Evolutionary conservation across 1,284 basidiomycete genomes (phyloP), one percentile per base, ranked within the genome.

Genomic region (Leucoagaricus sp.): DNA sequence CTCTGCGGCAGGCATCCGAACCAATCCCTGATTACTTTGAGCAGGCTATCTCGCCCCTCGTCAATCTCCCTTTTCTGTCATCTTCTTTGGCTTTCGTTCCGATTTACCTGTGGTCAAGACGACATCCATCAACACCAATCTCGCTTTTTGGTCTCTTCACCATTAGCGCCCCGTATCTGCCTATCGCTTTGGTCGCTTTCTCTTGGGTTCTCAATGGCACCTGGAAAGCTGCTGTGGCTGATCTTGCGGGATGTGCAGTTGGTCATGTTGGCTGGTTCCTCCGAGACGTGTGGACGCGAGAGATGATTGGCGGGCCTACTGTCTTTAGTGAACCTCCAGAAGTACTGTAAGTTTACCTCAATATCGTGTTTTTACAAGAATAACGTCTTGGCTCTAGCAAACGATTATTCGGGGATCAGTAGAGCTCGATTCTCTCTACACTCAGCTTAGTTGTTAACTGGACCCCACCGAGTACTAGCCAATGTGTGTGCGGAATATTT

Each of bases 71-170:
- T 0, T 96, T 97, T 73, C 86, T 95, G 54, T 93, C 93, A 1
- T 90, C 91, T 0, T 86, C 91, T 0, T 81, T 96, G 19, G 94
- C 94, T 0, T 96, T 96, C 67, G 91, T 96, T 2, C 89, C 97
- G 2, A 96, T 98, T 48, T 99, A 99, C 71, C 80, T 99, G 58
- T 99, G 97, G 96, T 94, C 94, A 7, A 79, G 97, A 49, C 80
- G 95, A 13, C 97, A 98, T 69, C 93, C 96, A 1, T 87, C 91
- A 28, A 92, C 95, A 4, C 92, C 94, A n/a, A 92, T 99, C 61
- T 95, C 93, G 4, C 81, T 99, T 25, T 97, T 99, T 65, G 96
- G 97, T 2, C 78, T 98, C 28, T 80, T 99, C 63, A 96, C 93
- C 3, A 94, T 99, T 67, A 92, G 93, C 0, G 96, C 96, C 0